Evolutionary conservation across 139 green algal species (phyloP).

Genomic region (Pseudopediastrum boryanum): DNA sequence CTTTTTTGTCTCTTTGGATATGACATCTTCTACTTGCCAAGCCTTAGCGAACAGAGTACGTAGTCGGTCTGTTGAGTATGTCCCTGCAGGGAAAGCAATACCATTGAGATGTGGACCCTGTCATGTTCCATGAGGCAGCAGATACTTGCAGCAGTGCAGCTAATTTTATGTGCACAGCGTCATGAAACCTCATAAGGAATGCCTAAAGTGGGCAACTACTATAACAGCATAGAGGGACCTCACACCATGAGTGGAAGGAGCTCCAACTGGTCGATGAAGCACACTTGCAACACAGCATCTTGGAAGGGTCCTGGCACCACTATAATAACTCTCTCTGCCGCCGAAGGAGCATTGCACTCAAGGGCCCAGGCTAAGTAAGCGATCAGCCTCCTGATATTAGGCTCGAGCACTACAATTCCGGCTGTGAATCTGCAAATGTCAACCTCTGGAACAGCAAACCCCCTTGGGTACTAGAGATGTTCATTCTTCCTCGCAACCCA

Average conservation of each 20-base stretch:
- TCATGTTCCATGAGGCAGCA: background rate
- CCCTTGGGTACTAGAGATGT: too few species aligned
- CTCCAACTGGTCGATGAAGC: too few species aligned
- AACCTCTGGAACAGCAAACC: background rate
- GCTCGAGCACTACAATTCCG: background rate
- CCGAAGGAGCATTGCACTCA: too few species aligned
- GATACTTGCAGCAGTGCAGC: background rate
- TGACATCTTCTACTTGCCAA: conserved; percentile 32
- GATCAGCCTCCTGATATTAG: background rate
- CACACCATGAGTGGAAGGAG: too few species aligned
- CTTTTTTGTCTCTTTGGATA: conserved; percentile 28
- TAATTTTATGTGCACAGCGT: background rate
- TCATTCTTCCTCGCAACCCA: too few species aligned
- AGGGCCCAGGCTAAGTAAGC: too few species aligned
- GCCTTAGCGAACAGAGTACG: conserved; percentile 2
- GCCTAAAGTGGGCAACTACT: too few species aligned
- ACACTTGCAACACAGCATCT: too few species aligned
- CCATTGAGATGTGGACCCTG: background rate
- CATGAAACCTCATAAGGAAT: background rate
- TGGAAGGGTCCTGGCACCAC: too few species aligned
- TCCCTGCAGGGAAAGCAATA: background rate
- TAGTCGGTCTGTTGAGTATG: conserved; percentile 21
- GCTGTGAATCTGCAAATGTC: background rate
- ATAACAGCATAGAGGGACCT: too few species aligned
- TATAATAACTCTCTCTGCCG: too few species aligned